Conservation (phyloP, 768 basidiomycete genomes). For the Tylopilus sp. region DNA sequence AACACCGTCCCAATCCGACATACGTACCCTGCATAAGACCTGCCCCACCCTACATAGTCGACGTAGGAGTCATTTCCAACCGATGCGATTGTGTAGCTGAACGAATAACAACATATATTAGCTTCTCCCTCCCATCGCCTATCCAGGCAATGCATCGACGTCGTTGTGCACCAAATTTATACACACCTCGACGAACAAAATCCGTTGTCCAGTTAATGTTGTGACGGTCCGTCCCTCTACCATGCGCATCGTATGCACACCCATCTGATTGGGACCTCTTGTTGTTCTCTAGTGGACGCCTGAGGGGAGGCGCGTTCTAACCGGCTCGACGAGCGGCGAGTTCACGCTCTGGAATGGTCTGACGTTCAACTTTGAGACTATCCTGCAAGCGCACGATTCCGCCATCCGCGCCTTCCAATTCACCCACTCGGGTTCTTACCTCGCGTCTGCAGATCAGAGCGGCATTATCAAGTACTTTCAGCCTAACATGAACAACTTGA, state of each 20-base stretch:
- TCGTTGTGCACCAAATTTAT: constrained; percentile 97
- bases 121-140: constrained; percentile 93
- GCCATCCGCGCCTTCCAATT: constrained; percentile 88
- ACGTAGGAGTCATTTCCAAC: constrained; percentile 51
- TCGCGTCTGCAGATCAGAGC: constrained; percentile 88
- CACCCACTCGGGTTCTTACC: constrained; percentile 89
- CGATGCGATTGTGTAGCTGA: constrained; percentile 21
- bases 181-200: constrained; percentile 98
- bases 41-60: constrained; percentile 82
- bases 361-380: constrained; percentile 99
- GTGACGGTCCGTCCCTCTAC: constrained; percentile 68
- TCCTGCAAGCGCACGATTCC: constrained; percentile 97
- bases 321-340: constrained; percentile 95
- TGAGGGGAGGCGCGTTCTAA: constrained; percentile 88
- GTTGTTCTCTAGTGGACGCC: constrained; percentile 83
- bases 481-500: constrained; percentile 98
- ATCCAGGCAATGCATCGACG: constrained; percentile 86
- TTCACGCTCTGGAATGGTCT: constrained; percentile 99
- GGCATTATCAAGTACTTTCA: constrained; percentile 99
- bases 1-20: constrained; percentile 73
- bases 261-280: constrained; percentile 1
- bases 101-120: constrained; percentile 35
- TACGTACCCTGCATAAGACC: constrained; percentile 80
- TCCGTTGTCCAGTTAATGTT: constrained; percentile 94
- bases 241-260: background rate